Evolutionary conservation across 495 filamentous ascomycete species (phyloP).

Genomic region (Podospora anserina): DNA sequence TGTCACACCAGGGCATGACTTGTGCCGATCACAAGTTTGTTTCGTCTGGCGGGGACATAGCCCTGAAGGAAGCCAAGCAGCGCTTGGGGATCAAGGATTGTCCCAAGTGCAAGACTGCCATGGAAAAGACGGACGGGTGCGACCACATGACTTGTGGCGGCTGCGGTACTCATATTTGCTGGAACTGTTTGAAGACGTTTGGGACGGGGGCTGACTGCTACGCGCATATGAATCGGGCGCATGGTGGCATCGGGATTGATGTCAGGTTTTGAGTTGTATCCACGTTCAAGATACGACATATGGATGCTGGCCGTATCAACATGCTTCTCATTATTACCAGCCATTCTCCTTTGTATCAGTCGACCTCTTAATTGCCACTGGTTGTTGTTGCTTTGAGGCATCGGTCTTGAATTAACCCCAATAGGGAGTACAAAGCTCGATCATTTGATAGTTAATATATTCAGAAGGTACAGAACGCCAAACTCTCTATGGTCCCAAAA

Average conservation of each 20-base stretch:
- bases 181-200: conserved; percentile 28
- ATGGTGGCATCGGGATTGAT: conserved; percentile 9
- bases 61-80: conserved; percentile 29
- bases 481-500: not conserved
- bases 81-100: conserved; percentile 31
- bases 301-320: no score
- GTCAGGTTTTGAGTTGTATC: no score
- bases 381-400: no score
- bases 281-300: no score
- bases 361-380: no score
- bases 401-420: no score
- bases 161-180: conserved; percentile 30
- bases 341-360: no score
- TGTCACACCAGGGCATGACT: conserved; percentile 33
- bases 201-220: conserved; percentile 12
- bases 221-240: conserved; percentile 13
- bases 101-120: conserved; percentile 21
- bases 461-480: not conserved
- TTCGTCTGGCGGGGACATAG: conserved; percentile 28
- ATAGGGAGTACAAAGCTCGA: no score
- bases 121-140: conserved; percentile 30
- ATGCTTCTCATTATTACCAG: no score
- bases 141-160: conserved; percentile 30
- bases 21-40: conserved; percentile 38
- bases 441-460: no score